Evolutionary conservation across 352 stramenopile species (phyloP).

Genomic region (Phytopythium montanum): DNA sequence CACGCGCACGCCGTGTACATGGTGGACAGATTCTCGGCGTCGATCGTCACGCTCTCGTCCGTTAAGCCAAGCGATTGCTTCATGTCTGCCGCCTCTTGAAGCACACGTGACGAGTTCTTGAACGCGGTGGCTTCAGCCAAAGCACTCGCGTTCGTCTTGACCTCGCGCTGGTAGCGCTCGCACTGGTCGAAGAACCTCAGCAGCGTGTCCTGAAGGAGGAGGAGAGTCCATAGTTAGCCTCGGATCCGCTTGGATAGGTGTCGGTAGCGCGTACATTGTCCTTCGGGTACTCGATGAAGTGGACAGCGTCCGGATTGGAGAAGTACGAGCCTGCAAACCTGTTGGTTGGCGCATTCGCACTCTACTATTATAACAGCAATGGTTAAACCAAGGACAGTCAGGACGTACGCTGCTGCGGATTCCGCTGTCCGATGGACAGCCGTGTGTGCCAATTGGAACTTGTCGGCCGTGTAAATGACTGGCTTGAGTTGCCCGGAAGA

Average conservation of each 20-base stretch:
- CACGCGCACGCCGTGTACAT: constrained; percentile 48
- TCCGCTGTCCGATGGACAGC: constrained; percentile 46
- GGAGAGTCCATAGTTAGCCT: background rate
- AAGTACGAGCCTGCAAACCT: constrained; percentile 60
- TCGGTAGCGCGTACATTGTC: constrained; percentile 15
- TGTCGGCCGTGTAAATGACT: constrained; percentile 24
- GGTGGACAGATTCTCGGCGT: constrained; percentile 23
- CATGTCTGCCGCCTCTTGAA: constrained; percentile 11
- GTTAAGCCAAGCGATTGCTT: constrained; percentile 20
- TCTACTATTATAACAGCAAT: background rate
- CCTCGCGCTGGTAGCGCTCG: constrained; percentile 37
- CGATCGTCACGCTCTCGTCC: constrained; percentile 21
- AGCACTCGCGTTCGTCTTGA: constrained; percentile 38
- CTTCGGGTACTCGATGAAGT: constrained; percentile 38
- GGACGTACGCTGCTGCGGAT: constrained; percentile 46
- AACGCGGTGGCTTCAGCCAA: constrained; percentile 26
- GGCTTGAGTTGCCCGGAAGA: constrained; percentile 18
- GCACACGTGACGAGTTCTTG: constrained; percentile 22
- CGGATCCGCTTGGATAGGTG: background rate
- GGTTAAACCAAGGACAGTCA: background rate
- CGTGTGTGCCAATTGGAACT: constrained; percentile 52
- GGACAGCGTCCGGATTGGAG: constrained; percentile 32
- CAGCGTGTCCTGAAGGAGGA: constrained; percentile 30
- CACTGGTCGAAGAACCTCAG: constrained; percentile 65
- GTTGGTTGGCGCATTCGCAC: background rate